Conservation (phyloP, 768 basidiomycete genomes). For the Pleurotus djamor region DNA sequence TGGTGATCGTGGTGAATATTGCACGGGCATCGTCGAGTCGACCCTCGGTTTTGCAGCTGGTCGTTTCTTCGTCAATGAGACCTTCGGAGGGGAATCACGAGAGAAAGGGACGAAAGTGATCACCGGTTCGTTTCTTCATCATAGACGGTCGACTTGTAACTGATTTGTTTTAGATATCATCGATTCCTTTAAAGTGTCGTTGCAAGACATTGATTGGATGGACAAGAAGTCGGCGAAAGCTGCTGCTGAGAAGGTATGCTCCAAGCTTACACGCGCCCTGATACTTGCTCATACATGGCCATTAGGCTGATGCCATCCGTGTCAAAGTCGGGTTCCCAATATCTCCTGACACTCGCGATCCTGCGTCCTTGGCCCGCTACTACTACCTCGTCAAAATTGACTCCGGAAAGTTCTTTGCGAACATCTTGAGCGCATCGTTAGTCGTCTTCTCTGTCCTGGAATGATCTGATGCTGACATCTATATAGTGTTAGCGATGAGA, state of each 20-base stretch:
- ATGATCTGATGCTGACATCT: not conserved
- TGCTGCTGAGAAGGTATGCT: slow-evolving; percentile 76
- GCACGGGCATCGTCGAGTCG: slow-evolving; percentile 67
- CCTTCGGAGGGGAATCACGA: slow-evolving; percentile 77
- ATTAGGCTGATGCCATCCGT: slow-evolving; percentile 73
- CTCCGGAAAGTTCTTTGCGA: slow-evolving; percentile 77
- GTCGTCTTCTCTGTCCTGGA: slow-evolving; percentile 11
- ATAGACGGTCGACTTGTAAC: not conserved
- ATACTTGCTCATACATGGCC: slow-evolving; percentile 5
- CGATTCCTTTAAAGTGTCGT: slow-evolving; percentile 75
- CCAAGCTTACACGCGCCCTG: not conserved
- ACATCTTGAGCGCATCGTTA: slow-evolving; percentile 65
- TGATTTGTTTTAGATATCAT: slow-evolving; percentile 59
- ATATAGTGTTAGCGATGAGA: slow-evolving; percentile 53
- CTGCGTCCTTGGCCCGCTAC: slow-evolving; percentile 69
- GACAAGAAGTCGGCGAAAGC: slow-evolving; percentile 77
- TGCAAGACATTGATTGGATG: slow-evolving; percentile 86
- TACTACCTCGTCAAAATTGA: slow-evolving; percentile 70
- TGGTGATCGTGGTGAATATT: slow-evolving; percentile 82
- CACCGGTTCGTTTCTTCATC: slow-evolving; percentile 39
- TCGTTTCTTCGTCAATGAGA: slow-evolving; percentile 83
- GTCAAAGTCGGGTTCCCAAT: slow-evolving; percentile 94
- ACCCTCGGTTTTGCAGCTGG: slow-evolving; percentile 89
- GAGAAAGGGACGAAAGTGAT: slow-evolving; percentile 84
- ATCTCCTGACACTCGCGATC: slow-evolving; percentile 76